Evolutionary conservation across 257 asterid genomes (phyloP), one percentile per base, ranked within the genome.

Genomic region (Primulina huaijiensis): DNA sequence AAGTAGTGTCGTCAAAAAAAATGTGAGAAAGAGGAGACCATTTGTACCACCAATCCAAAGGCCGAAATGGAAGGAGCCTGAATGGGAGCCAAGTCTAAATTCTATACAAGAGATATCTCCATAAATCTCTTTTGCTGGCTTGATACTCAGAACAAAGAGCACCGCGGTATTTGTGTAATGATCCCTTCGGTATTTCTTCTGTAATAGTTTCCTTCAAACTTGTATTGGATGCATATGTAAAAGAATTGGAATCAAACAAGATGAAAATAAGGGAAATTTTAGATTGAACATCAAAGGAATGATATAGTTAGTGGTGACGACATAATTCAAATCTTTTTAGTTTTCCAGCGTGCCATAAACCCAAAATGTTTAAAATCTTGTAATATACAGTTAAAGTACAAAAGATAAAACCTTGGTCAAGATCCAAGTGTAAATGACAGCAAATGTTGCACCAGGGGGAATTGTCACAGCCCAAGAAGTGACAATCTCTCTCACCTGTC

Each of bases 381-480:
- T 50, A 79, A 67, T 56, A 64, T 68, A 40, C 64, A 60, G 77
- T 89, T 89, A 90, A 30, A 87, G 73, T 21, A 91, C 5, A 70
- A 20, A 78, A 0, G 94, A 69, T 61, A 92, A 78, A 31, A 89
- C 29, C 90, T 88, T 89, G 68, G 92, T 86, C 71, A 89, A 83
- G 79, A 92, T 82, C 89, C 87, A 88, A 10, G 98, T 89, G 85
- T 92, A 92, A 62, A 88, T 64, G 65, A 89, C 97, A 53, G 96
- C 87, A 73, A 92, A 90, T 37, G 65, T 57, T 11, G 96, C 97
- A 74, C 98, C 98, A 38, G 84, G 95, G 1, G 98, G 98, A 8
- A 92, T 86, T 2, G 98, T 90, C 62, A 92, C 90, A 63, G 60
- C 88, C 98, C 97, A 92, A 29, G 98, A 90, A 65, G 95, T 88